A percentile compares a stretch with the other conserved stretches of the same genome.
Conservation (phyloP, 306 rosid species). For the Rosa chinensis region DNA sequence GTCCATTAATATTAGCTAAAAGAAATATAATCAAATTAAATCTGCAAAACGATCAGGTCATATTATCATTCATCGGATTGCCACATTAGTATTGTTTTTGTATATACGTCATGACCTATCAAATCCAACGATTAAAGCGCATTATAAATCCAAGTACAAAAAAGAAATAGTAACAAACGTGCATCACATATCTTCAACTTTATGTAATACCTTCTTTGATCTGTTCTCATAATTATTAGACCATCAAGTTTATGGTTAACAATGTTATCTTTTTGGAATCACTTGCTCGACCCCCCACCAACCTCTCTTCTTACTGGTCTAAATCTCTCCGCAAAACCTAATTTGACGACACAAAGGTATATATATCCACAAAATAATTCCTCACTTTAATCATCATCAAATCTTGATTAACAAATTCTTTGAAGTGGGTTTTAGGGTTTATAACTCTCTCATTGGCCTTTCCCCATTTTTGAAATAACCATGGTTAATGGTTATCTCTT, state of each 20-base stretch:
- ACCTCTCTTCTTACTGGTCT: conserved; percentile 12
- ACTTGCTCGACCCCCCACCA: conserved; percentile 26
- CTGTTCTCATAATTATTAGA: neutral
- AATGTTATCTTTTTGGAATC: conserved; percentile 30
- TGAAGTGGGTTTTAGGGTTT: neutral
- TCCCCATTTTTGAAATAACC: neutral
- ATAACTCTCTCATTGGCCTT: neutral
- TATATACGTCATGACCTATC: conserved; percentile 35
- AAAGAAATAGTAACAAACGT: conserved; percentile 18
- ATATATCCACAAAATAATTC: conserved; percentile 21
- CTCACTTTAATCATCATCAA: conserved; percentile 44
- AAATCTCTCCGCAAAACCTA: conserved; percentile 26
- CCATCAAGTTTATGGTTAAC: neutral
- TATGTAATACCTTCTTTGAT: conserved; percentile 7
- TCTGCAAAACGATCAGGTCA: conserved; percentile 4
- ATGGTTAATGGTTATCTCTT: neutral
- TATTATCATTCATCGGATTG: neutral
- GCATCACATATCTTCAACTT: conserved; percentile 22
- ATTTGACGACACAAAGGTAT: conserved; percentile 18
- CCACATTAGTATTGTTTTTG: conserved; percentile 21
- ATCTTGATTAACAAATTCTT: conserved; percentile 26
- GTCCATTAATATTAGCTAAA: neutral
- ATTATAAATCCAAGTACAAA: neutral
- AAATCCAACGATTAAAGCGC: conserved; percentile 24
- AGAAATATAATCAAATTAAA: neutral